A percentile compares a stretch with the other conserved stretches of the same genome.
Conservation (phyloP, 2,329 filamentous ascomycete species). For the Cordyceps sp. region DNA sequence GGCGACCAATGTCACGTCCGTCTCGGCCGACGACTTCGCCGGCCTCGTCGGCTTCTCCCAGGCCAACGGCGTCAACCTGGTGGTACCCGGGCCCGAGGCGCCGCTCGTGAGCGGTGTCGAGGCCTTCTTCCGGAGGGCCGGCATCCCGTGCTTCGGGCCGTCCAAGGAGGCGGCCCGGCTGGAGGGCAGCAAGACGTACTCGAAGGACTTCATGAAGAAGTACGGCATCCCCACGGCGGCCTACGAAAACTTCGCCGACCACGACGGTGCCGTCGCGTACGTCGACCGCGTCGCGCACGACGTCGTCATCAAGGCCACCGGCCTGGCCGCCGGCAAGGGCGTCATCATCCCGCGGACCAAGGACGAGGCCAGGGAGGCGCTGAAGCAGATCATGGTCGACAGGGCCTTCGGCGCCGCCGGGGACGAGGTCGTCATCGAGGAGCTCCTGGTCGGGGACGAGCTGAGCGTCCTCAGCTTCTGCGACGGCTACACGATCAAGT, state of each 20-base stretch:
- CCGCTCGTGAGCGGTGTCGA: constrained; percentile 87
- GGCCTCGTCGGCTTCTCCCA: constrained; percentile 61
- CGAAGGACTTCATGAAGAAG: constrained; percentile 93
- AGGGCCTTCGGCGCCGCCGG: constrained; percentile 77
- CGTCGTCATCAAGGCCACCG: constrained; percentile 87
- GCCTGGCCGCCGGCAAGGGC: constrained; percentile 86
- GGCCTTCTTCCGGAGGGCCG: constrained; percentile 57
- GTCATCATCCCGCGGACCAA: constrained; percentile 76
- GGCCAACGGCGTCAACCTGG: constrained; percentile 58
- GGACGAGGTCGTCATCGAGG: constrained; percentile 86
- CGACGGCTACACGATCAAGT: constrained; percentile 72
- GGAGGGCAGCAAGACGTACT: constrained; percentile 94
- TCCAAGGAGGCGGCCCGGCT: constrained; percentile 70
- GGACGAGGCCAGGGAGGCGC: constrained; percentile 63
- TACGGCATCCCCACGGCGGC: constrained; percentile 79
- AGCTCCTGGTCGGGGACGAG: constrained; percentile 83
- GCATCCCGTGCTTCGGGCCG: constrained; percentile 75
- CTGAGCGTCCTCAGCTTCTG: constrained; percentile 82
- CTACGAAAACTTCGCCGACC: constrained; percentile 77
- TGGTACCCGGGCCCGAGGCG: constrained; percentile 81
- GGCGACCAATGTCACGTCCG: constrained; percentile 50
- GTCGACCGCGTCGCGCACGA: constrained; percentile 53
- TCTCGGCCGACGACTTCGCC: constrained; percentile 63
- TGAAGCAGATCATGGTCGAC: constrained; percentile 82
- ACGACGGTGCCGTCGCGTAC: constrained; percentile 56